phyloP scores from a whole-genome alignment of 1,284 basidiomycete species.

The Flammula alnicola region DNA sequence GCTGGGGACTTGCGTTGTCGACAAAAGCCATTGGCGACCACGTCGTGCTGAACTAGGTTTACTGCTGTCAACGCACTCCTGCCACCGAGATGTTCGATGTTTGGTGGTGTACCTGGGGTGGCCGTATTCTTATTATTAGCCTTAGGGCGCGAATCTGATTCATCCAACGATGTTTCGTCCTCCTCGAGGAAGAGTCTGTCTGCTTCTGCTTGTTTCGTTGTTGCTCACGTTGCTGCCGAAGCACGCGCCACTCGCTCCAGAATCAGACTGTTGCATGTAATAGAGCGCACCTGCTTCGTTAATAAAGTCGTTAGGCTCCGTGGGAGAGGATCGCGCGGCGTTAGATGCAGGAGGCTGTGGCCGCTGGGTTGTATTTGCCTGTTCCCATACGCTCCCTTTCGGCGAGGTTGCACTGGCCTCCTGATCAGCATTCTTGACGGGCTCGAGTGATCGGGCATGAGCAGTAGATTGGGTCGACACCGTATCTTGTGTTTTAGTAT shows the following conservation, averaged over 20 bases:
- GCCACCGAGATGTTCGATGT: constrained; percentile 14
- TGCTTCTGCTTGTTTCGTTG: constrained; percentile 3
- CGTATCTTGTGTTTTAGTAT: constrained; percentile 15
- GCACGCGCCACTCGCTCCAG: constrained; percentile 5
- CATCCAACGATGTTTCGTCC: constrained; percentile 17
- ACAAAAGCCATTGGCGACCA: constrained; percentile 44
- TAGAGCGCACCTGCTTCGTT: constrained; percentile 67
- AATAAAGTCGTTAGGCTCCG: constrained; percentile 44
- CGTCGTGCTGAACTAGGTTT: constrained; percentile 28
- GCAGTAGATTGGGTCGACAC: constrained; percentile 10
- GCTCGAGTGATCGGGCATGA: constrained; percentile 12
- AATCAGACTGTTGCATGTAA: constrained; percentile 55
- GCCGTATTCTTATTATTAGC: constrained; percentile 13
- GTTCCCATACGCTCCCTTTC: constrained; percentile 3
- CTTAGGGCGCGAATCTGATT: constrained; percentile 18
- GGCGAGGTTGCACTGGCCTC: constrained; percentile 2
- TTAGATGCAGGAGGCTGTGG: constrained; percentile 12
- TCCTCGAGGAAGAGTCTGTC: constrained; percentile 22
- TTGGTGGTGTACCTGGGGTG: constrained; percentile 20
- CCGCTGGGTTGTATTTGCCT: constrained; percentile 8
- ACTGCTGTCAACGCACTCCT: not conserved
- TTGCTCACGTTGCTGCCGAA: constrained; percentile 8
- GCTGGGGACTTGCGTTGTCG: constrained; percentile 18
- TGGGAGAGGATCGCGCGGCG: constrained; percentile 18
- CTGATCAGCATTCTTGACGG: constrained; percentile 14